These are phyloP conservation scores for Aurifilum marmelostoma DNA, from an alignment of 2,329 filamentous ascomycete genomes.

Conservation along the genomic window DNA sequence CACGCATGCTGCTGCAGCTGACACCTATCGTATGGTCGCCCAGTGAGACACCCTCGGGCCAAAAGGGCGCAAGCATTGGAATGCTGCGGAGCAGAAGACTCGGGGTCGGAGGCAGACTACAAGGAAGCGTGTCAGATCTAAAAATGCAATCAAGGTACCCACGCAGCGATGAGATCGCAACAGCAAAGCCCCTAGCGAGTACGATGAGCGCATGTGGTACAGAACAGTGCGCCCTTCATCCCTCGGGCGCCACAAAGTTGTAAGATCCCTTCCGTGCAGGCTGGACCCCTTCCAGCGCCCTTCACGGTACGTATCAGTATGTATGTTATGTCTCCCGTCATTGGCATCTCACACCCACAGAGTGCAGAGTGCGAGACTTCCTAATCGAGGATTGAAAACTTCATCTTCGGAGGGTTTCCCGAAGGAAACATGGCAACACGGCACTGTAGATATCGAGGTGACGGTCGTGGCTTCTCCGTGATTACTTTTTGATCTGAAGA, in stretches of 20 bases:
- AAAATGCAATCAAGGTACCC: not conserved
- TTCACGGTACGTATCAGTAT: not conserved
- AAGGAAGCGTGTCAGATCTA: slow-evolving; percentile 7
- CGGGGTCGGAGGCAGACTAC: not conserved
- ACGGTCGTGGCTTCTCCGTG: slow-evolving; percentile 67
- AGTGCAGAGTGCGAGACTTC: slow-evolving; percentile 59
- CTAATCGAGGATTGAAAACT: slow-evolving; percentile 58
- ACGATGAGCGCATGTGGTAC: slow-evolving; percentile 15
- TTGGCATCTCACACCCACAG: slow-evolving; percentile 61
- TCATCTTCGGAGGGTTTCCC: slow-evolving; percentile 61
- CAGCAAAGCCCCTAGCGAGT: not conserved
- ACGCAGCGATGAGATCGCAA: not conserved
- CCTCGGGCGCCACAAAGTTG: not conserved
- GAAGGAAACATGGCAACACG: slow-evolving; percentile 59
- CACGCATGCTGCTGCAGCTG: not conserved
- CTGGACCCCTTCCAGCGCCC: not conserved
- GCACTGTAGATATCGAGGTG: slow-evolving; percentile 62
- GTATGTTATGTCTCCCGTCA: slow-evolving; percentile 57
- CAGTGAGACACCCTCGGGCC: not conserved
- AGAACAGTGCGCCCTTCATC: not conserved
- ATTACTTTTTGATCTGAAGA: slow-evolving; percentile 63
- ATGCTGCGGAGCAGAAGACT: not conserved
- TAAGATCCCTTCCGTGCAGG: not conserved
- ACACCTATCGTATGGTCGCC: not conserved
- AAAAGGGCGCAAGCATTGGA: not conserved